phyloP scores from a whole-genome alignment of 352 stramenopile species.

The Pythium folliculosum region DNA sequence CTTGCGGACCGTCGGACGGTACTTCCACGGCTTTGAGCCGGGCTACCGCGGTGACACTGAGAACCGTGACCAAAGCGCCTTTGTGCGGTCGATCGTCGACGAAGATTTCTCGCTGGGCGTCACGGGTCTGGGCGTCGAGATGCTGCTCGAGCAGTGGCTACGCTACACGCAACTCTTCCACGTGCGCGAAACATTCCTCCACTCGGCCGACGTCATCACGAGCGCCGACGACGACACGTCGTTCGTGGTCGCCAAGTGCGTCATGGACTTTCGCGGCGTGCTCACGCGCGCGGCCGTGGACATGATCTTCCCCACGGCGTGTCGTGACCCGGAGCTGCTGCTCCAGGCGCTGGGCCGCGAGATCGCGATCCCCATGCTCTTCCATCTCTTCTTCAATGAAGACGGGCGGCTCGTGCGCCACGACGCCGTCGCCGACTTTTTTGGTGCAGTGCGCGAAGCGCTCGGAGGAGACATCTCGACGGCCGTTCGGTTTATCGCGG shows the following conservation, averaged over 20 bases:
- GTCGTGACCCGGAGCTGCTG: conserved; percentile 8
- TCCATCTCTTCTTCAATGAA: conserved; percentile 36
- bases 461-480: conserved; percentile 21
- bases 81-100: conserved; percentile 15
- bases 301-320: conserved; percentile 20
- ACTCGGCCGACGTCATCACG: conserved; percentile 12
- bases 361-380: conserved; percentile 30
- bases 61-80: conserved; percentile 2
- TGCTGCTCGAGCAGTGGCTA: conserved; percentile 49
- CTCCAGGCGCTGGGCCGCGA: conserved; percentile 6
- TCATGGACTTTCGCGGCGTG: conserved; percentile 4
- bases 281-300: conserved; percentile 19
- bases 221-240: neutral
- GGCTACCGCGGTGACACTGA: neutral
- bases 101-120: conserved; percentile 1
- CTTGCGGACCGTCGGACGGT: neutral
- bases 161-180: conserved; percentile 48
- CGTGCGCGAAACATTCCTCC: conserved; percentile 24
- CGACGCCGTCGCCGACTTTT: conserved; percentile 39
- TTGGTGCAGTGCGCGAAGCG: conserved; percentile 33
- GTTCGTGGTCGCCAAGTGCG: conserved; percentile 10
- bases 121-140: conserved; percentile 14
- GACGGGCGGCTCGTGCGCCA: conserved; percentile 32
- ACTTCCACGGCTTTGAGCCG: conserved; percentile 8
- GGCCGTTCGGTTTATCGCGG: conserved; percentile 13